A percentile compares a stretch with the other conserved stretches of the same genome.
These are phyloP conservation scores for Linum lewisii DNA, from an alignment of 345 rosid genomes.

Conservation along the genomic window DNA sequence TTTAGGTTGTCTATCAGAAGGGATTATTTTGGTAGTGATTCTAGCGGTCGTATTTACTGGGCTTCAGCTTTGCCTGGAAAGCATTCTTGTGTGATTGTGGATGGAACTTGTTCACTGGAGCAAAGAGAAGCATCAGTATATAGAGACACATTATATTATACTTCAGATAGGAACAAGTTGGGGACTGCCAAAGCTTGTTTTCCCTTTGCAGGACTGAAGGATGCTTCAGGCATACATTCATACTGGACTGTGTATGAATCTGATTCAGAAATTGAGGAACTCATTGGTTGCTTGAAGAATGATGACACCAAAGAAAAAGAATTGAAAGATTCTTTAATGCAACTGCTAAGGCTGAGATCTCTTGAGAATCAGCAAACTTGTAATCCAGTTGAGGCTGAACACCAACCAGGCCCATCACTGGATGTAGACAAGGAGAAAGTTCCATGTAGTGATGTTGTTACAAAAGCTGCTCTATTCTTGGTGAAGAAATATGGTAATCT, in stretches of 20 bases:
- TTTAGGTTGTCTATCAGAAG: conserved; percentile 51
- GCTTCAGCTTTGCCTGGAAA: conserved; percentile 45
- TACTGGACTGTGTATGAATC: conserved; percentile 63
- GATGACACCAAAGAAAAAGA: conserved; percentile 57
- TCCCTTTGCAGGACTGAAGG: conserved; percentile 39
- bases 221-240: conserved; percentile 25
- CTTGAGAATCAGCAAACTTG: conserved; percentile 31
- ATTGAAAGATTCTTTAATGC: conserved; percentile 58
- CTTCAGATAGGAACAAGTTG: conserved; percentile 16
- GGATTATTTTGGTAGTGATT: conserved; percentile 85
- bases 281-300: conserved; percentile 60
- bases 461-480: conserved; percentile 62
- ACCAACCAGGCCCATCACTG: conserved; percentile 15
- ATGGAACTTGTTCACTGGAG: conserved; percentile 50
- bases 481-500: conserved; percentile 64
- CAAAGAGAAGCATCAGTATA: conserved; percentile 21
- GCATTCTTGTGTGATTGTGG: conserved; percentile 53
- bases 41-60: conserved; percentile 77
- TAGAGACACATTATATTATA: neutral
- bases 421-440: conserved; percentile 16
- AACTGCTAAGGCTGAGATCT: conserved; percentile 48
- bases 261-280: conserved; percentile 60
- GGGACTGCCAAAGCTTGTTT: conserved; percentile 51
- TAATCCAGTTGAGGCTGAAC: conserved; percentile 25
- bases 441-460: conserved; percentile 28